Evolutionary conservation across 2,329 filamentous ascomycete genomes (phyloP).

Genomic region (Monilinia fructicola): DNA sequence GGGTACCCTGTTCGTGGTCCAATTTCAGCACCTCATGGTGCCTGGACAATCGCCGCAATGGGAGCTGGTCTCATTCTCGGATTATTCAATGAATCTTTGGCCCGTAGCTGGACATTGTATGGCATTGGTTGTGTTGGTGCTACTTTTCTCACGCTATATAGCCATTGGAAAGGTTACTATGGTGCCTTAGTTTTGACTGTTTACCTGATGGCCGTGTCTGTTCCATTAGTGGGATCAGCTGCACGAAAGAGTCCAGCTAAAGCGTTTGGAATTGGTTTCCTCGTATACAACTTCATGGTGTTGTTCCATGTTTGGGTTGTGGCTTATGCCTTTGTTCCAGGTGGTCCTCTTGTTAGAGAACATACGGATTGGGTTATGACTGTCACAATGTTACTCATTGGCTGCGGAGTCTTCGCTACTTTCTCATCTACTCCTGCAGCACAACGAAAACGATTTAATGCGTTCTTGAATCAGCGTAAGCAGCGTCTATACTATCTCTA

Average conservation of each 20-base stretch:
- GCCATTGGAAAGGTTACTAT: slow-evolving; percentile 86
- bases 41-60: slow-evolving; percentile 84
- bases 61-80: slow-evolving; percentile 74
- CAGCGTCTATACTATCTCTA: slow-evolving; percentile 67
- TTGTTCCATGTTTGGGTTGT: slow-evolving; percentile 99
- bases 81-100: slow-evolving; percentile 68
- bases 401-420: slow-evolving; percentile 77
- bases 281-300: slow-evolving; percentile 89
- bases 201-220: slow-evolving; percentile 79
- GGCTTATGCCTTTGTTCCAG: slow-evolving; percentile 95
- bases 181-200: slow-evolving; percentile 73
- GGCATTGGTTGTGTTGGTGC: slow-evolving; percentile 78
- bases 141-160: slow-evolving; percentile 70
- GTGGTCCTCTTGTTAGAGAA: slow-evolving; percentile 87
- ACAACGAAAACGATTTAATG: slow-evolving; percentile 37
- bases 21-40: slow-evolving; percentile 84
- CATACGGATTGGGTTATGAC: slow-evolving; percentile 96
- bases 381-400: slow-evolving; percentile 79
- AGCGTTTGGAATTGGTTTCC: slow-evolving; percentile 84
- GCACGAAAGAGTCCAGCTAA: slow-evolving; percentile 72
- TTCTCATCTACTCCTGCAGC: slow-evolving; percentile 46
- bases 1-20: slow-evolving; percentile 90
- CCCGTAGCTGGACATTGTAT: slow-evolving; percentile 77
- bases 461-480: slow-evolving; percentile 48
- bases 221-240: slow-evolving; percentile 73